Percentiles rank a stretch among this genome's conserved stretches.
Evolutionary conservation across 176 grass and related monocot species (phyloP).

Genomic region (Stipa capillata): DNA sequence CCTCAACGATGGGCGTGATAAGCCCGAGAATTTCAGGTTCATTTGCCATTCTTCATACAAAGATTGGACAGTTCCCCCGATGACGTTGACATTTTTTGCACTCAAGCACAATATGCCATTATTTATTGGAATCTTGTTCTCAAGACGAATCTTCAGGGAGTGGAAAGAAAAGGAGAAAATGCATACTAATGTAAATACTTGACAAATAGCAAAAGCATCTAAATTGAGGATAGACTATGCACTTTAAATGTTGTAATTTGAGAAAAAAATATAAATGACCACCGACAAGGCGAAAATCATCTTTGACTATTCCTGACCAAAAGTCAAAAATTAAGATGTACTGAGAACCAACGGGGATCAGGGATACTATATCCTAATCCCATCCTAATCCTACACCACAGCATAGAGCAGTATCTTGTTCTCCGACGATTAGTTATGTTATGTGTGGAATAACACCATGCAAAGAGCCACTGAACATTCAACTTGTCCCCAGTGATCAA

Average conservation of each 20-base stretch:
- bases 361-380: background rate
- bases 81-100: slow-evolving; percentile 46
- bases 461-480: background rate
- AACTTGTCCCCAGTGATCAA: background rate
- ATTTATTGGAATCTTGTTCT: slow-evolving; percentile 66
- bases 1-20: slow-evolving; percentile 49
- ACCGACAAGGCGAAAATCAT: background rate
- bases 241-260: background rate
- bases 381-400: background rate
- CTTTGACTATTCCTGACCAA: background rate
- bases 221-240: background rate
- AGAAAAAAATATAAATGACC: background rate
- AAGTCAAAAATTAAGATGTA: background rate
- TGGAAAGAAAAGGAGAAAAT: background rate
- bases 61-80: slow-evolving; percentile 70
- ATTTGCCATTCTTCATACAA: slow-evolving; percentile 85
- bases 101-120: slow-evolving; percentile 68
- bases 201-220: background rate
- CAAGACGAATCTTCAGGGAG: slow-evolving; percentile 48
- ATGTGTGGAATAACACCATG: background rate
- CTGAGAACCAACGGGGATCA: background rate
- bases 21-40: slow-evolving; percentile 71
- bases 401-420: background rate
- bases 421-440: background rate
- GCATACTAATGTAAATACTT: background rate